Evolutionary conservation across 805 yeast genomes (phyloP).

Genomic region (Brettanomyces naardenensis): DNA sequence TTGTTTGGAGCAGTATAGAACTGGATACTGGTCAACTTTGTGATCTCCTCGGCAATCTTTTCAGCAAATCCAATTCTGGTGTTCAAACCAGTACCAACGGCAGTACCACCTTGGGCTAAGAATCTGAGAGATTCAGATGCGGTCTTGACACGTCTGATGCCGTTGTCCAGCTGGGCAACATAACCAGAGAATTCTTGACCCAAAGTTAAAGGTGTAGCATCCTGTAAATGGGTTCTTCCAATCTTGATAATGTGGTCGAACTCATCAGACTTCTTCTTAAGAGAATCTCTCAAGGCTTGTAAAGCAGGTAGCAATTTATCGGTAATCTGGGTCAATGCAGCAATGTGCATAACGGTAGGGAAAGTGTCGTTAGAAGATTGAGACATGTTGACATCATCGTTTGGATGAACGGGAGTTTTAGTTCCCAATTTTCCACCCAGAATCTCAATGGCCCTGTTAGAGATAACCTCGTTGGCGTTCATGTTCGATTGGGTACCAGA

Average conservation of each 20-base stretch:
- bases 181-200: constrained; percentile 99
- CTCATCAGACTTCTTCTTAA: constrained; percentile 72
- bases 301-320: constrained; percentile 73
- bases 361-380: constrained; percentile 98
- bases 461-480: constrained; percentile 98
- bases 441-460: constrained; percentile 95
- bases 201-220: constrained; percentile 94
- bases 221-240: constrained; percentile 98
- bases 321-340: constrained; percentile 87
- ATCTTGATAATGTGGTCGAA: constrained; percentile 88
- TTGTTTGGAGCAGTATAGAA: constrained; percentile 97
- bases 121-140: constrained; percentile 67
- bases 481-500: constrained; percentile 98
- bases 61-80: constrained; percentile 85
- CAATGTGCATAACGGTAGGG: constrained; percentile 99
- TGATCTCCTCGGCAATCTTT: constrained; percentile 78
- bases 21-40: constrained; percentile 78
- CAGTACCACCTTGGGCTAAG: constrained; percentile 99
- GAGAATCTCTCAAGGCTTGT: constrained; percentile 66
- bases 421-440: constrained; percentile 91
- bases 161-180: constrained; percentile 87
- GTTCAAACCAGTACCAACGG: constrained; percentile 98
- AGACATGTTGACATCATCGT: constrained; percentile 97
- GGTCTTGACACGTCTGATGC: constrained; percentile 77
- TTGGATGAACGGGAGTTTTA: constrained; percentile 93